Conservation (phyloP, 805 yeast species). For the Monosporozyma servazzii region DNA sequence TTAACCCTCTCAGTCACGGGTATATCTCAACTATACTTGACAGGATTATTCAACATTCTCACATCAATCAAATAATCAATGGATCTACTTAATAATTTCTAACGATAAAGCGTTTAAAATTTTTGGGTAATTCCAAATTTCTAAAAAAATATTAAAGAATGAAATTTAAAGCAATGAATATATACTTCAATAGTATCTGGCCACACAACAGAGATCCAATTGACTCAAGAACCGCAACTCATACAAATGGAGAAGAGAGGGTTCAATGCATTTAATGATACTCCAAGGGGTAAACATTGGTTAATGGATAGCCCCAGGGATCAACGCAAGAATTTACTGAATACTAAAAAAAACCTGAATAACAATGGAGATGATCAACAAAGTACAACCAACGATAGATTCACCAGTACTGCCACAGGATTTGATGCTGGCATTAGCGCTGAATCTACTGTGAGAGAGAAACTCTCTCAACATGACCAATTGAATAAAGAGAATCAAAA, state of each 20-base stretch:
- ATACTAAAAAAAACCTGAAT: background rate
- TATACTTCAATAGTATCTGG: background rate
- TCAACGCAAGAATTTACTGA: background rate
- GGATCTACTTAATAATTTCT: background rate
- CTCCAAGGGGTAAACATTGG: slow-evolving; percentile 28
- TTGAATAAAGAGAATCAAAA: background rate
- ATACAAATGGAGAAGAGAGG: slow-evolving; percentile 7
- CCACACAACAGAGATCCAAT: background rate
- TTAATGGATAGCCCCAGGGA: slow-evolving; percentile 5
- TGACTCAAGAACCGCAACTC: background rate
- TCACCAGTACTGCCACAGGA: background rate
- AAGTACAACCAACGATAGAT: background rate
- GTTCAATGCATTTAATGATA: slow-evolving; percentile 14
- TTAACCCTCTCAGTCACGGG: background rate
- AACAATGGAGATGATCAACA: background rate
- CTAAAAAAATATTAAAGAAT: background rate
- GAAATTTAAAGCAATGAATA: background rate
- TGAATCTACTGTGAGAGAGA: background rate
- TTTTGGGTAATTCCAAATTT: background rate
- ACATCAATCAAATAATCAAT: background rate
- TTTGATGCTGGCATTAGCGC: background rate
- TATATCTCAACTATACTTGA: background rate
- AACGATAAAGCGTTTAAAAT: background rate
- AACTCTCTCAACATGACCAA: background rate
- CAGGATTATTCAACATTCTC: background rate